phyloP scores from a whole-genome alignment of 169 alveolate species.

The Eimeria necatrix region DNA sequence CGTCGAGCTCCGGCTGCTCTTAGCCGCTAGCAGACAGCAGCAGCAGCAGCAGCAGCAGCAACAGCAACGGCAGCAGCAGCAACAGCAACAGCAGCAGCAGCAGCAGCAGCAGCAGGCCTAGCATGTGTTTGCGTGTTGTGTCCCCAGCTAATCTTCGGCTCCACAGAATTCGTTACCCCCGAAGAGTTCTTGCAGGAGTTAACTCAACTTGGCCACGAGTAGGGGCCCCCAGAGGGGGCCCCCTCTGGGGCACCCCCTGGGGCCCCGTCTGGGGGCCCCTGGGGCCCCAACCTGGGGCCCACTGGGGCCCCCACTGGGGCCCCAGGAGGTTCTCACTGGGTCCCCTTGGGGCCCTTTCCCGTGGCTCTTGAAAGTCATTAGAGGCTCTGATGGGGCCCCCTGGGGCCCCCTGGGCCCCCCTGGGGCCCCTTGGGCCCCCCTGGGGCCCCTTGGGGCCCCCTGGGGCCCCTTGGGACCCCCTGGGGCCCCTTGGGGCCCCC shows the following conservation, averaged over 20 bases:
- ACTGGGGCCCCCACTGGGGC: not conserved
- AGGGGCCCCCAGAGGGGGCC: not conserved
- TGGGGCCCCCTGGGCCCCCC: not conserved
- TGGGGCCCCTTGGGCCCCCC: not conserved
- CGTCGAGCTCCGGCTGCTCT: too few species aligned
- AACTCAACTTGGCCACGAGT: slow-evolving; percentile 72
- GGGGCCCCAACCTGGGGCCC: not conserved
- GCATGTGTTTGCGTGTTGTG: not conserved
- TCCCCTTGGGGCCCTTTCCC: not conserved
- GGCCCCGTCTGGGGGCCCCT: not conserved
- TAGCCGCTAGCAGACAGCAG: too few species aligned
- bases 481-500: too few species aligned
- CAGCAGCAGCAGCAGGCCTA: not conserved
- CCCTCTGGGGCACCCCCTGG: not conserved
- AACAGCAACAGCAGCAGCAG: not conserved
- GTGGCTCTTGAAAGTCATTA: too few species aligned
- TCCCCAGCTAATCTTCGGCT: slow-evolving; percentile 82
- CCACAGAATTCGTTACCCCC: slow-evolving; percentile 85
- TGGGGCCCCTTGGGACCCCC: not conserved
- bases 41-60: too few species aligned
- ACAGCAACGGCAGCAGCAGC: slow-evolving; percentile 50
- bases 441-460: not conserved
- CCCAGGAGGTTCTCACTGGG: not conserved
- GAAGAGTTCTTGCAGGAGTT: slow-evolving; percentile 83
- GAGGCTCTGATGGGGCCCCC: not conserved